Evolutionary conservation across 2,329 filamentous ascomycete genomes (phyloP).

Genomic region (Aureobasidium sp.): DNA sequence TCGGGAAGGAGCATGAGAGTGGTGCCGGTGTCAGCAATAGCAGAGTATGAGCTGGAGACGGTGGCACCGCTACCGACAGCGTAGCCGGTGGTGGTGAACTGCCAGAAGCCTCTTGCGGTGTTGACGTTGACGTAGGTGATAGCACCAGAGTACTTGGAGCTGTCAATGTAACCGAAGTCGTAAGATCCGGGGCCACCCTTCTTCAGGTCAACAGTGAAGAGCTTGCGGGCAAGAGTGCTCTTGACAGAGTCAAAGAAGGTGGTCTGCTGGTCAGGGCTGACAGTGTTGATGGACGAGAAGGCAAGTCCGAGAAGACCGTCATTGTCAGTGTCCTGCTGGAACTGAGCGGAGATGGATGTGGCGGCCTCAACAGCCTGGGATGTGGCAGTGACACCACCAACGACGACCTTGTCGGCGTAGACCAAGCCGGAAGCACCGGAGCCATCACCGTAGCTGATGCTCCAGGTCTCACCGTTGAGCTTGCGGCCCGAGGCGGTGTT

Average conservation of each 20-base stretch:
- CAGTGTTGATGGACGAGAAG: constrained; percentile 66
- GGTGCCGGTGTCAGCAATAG: constrained; percentile 77
- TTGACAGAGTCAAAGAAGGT: constrained; percentile 70
- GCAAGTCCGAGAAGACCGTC: constrained; percentile 68
- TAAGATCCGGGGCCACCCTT: constrained; percentile 58
- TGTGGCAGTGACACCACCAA: constrained; percentile 66
- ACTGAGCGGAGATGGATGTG: constrained; percentile 59
- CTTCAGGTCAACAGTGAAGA: constrained; percentile 67
- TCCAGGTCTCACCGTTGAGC: constrained; percentile 59
- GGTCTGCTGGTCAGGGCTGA: constrained; percentile 53
- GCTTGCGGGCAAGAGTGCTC: constrained; percentile 51
- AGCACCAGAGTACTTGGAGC: constrained; percentile 61
- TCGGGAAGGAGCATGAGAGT: constrained; percentile 68
- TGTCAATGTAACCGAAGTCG: constrained; percentile 68
- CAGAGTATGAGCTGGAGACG: constrained; percentile 48
- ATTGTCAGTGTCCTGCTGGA: constrained; percentile 56
- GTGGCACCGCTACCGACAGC: constrained; percentile 51
- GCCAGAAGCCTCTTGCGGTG: constrained; percentile 69
- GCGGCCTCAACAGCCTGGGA: constrained; percentile 73
- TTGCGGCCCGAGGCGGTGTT: constrained; percentile 51
- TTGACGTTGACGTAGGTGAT: constrained; percentile 65
- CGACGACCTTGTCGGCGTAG: constrained; percentile 69
- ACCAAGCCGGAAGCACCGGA: constrained; percentile 69
- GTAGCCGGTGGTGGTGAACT: constrained; percentile 64
- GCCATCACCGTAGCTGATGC: constrained; percentile 72